Percentiles rank a stretch among this genome's conserved stretches.
Evolutionary conservation across 1,139 yeast species (phyloP).

Genomic region (Candida labiduridarum): DNA sequence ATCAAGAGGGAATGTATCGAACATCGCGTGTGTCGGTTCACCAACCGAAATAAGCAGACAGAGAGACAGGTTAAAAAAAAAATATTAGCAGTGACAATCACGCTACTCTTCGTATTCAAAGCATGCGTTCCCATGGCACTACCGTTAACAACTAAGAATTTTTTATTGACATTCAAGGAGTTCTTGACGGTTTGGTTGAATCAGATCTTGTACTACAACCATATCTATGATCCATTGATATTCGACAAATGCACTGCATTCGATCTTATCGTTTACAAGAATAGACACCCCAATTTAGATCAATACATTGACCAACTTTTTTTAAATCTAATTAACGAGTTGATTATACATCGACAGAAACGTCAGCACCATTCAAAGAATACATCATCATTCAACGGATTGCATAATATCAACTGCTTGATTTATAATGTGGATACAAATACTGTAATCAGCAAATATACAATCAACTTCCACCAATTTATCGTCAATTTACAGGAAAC

Average conservation of each 20-base stretch:
- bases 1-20: no score
- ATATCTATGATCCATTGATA: conserved; percentile 44
- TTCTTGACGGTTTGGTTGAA: conserved; percentile 45
- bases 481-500: conserved; percentile 17
- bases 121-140: conserved; percentile 13
- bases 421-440: conserved; percentile 27
- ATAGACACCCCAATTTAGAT: conserved; percentile 47
- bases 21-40: no score
- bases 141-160: conserved; percentile 27
- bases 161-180: conserved; percentile 39
- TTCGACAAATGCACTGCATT: conserved; percentile 42
- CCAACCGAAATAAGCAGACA: not conserved
- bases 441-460: conserved; percentile 26
- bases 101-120: not conserved
- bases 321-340: conserved; percentile 13
- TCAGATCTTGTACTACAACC: conserved; percentile 48
- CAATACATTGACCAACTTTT: conserved; percentile 37
- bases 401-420: conserved; percentile 14
- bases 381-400: conserved; percentile 4
- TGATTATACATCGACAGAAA: conserved; percentile 13
- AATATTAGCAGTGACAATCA: not conserved
- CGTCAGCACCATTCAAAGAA: conserved; percentile 1
- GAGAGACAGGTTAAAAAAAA: not conserved
- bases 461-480: conserved; percentile 30
- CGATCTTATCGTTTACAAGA: conserved; percentile 38